phyloP scores from a whole-genome alignment of 1,284 basidiomycete genomes.

The Somion occarium region DNA sequence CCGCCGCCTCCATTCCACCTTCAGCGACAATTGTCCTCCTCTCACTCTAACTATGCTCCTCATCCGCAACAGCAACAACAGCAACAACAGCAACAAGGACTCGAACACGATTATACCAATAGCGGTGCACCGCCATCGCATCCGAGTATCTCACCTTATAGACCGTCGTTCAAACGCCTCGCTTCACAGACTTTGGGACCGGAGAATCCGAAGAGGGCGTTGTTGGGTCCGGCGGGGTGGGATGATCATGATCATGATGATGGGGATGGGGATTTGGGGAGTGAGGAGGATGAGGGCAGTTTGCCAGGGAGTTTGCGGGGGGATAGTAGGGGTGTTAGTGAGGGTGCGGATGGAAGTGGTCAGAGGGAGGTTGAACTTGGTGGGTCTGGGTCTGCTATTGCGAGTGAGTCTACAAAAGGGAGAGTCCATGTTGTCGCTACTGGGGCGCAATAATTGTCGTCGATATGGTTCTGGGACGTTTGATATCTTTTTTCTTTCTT shows the following conservation, averaged over 20 bases:
- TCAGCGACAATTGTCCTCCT: neutral
- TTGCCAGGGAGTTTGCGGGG: neutral
- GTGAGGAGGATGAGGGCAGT: neutral
- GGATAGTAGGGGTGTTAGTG: neutral
- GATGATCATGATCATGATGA: conserved; percentile 23
- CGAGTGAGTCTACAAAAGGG: too few relatives aligned
- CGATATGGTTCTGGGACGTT: too few relatives aligned
- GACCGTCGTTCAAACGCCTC: conserved; percentile 68
- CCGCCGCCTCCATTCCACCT: neutral
- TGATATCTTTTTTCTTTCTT: too few relatives aligned
- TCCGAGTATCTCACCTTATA: conserved; percentile 13
- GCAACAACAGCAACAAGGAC: too few relatives aligned
- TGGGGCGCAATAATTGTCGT: too few relatives aligned
- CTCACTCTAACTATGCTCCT: neutral
- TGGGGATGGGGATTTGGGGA: neutral
- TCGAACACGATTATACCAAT: too few relatives aligned
- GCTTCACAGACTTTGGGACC: conserved; percentile 68
- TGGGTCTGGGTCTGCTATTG: too few relatives aligned
- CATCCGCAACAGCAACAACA: neutral
- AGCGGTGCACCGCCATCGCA: neutral
- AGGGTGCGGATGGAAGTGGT: too few relatives aligned
- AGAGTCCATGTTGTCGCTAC: too few relatives aligned
- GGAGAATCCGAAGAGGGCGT: conserved; percentile 47
- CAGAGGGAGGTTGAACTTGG: too few relatives aligned
- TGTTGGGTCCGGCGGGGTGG: conserved; percentile 32